A percentile compares a stretch with the other conserved stretches of the same genome.
Evolutionary conservation across 345 rosid species (phyloP).

Genomic region (Excoecaria cochinchinensis): DNA sequence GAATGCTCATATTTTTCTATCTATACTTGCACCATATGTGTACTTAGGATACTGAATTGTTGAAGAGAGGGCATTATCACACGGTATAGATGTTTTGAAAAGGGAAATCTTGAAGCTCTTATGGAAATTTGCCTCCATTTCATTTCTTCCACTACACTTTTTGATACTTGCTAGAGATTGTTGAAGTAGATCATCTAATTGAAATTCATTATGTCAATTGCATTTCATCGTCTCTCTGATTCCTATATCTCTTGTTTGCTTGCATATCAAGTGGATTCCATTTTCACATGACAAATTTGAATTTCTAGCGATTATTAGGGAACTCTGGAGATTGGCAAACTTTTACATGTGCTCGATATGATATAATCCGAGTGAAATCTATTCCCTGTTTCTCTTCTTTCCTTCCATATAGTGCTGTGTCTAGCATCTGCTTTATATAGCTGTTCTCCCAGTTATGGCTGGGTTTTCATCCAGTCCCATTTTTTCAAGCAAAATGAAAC

Average conservation of each 20-base stretch:
- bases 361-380: background rate
- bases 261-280: background rate
- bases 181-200: background rate
- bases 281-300: background rate
- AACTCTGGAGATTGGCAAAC: no score
- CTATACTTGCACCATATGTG: background rate
- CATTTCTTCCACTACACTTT: background rate
- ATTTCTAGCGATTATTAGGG: no score
- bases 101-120: constrained; percentile 1
- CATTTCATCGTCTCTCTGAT: background rate
- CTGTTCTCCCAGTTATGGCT: background rate
- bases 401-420: background rate
- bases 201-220: background rate
- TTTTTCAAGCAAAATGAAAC: background rate
- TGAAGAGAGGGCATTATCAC: constrained; percentile 1
- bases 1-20: background rate
- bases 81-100: background rate
- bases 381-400: background rate
- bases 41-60: background rate
- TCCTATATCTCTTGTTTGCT: background rate
- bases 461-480: background rate
- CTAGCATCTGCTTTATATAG: background rate
- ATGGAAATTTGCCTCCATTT: background rate
- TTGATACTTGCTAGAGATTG: background rate
- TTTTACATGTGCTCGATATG: no score